phyloP scores from a whole-genome alignment of 331 rosid genomes.

The Cydonia oblonga region DNA sequence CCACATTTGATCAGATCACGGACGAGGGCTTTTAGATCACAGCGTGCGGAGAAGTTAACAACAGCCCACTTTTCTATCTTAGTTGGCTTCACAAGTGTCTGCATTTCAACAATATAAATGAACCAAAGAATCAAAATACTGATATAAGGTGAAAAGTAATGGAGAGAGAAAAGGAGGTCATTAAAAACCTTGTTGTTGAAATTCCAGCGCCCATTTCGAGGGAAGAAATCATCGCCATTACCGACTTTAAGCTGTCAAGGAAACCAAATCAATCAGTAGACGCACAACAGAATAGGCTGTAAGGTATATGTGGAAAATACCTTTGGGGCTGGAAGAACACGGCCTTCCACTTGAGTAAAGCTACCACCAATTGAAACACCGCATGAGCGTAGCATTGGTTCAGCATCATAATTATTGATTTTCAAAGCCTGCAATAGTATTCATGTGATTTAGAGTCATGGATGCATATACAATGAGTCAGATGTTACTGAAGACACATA shows the following conservation, averaged over 20 bases:
- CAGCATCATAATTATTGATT: constrained; percentile 54
- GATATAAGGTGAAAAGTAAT: background rate
- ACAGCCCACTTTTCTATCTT: constrained; percentile 68
- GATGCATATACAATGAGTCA: background rate
- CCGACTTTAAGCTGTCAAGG: constrained; percentile 60
- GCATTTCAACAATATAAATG: background rate
- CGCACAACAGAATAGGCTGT: background rate
- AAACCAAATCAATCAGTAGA: background rate
- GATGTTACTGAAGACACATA: constrained; percentile 15
- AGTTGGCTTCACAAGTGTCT: constrained; percentile 57
- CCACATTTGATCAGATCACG: too few relatives aligned
- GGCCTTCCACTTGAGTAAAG: constrained; percentile 80
- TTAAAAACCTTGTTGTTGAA: constrained; percentile 68
- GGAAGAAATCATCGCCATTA: constrained; percentile 72
- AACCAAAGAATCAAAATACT: background rate
- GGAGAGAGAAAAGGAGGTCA: background rate
- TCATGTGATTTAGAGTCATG: background rate
- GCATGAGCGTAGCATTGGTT: constrained; percentile 61
- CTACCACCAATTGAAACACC: constrained; percentile 39
- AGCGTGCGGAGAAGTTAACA: constrained; percentile 15
- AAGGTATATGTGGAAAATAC: constrained; percentile 19
- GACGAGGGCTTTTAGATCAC: too few relatives aligned
- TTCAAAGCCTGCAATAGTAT: constrained; percentile 48
- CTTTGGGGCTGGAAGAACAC: constrained; percentile 79
- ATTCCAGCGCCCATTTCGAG: constrained; percentile 92